Evolutionary conservation across 805 yeast species (phyloP).

Genomic region (Spathaspora boniae): DNA sequence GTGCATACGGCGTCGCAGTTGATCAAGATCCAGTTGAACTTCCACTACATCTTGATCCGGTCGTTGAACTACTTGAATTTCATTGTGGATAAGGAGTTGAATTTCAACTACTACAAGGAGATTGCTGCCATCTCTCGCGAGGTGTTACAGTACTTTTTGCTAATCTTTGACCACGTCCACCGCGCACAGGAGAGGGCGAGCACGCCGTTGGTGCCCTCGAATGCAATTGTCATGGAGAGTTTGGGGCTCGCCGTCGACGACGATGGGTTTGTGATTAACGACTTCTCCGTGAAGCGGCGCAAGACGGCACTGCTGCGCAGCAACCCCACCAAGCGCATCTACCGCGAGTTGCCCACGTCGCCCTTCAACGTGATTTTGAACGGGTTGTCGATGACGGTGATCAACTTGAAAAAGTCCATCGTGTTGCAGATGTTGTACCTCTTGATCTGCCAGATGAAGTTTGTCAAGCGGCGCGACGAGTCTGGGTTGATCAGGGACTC

Average conservation of each 20-base stretch:
- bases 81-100: slow-evolving; percentile 41
- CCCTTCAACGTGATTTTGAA: slow-evolving; percentile 41
- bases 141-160: slow-evolving; percentile 33
- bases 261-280: slow-evolving; percentile 44
- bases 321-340: slow-evolving; percentile 12
- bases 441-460: slow-evolving; percentile 37
- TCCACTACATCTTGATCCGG: slow-evolving; percentile 41
- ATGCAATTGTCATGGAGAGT: slow-evolving; percentile 28
- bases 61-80: slow-evolving; percentile 41
- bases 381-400: slow-evolving; percentile 41
- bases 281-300: slow-evolving; percentile 38
- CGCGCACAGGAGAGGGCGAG: slow-evolving; percentile 13
- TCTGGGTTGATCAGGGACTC: slow-evolving; percentile 15
- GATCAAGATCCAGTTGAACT: slow-evolving; percentile 41
- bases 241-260: slow-evolving; percentile 41
- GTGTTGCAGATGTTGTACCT: slow-evolving; percentile 41
- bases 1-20: slow-evolving; percentile 34
- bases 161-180: slow-evolving; percentile 34
- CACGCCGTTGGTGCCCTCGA: slow-evolving; percentile 5
- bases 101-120: slow-evolving; percentile 29
- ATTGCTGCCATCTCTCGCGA: slow-evolving; percentile 37
- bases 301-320: too few species aligned
- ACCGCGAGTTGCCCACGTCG: slow-evolving; percentile 31
- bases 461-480: slow-evolving; percentile 25
- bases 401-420: slow-evolving; percentile 41